These are phyloP conservation scores for Pseudonitzschia pungens DNA, from an alignment of 108 stramenopile genomes.

Conservation along the genomic window DNA sequence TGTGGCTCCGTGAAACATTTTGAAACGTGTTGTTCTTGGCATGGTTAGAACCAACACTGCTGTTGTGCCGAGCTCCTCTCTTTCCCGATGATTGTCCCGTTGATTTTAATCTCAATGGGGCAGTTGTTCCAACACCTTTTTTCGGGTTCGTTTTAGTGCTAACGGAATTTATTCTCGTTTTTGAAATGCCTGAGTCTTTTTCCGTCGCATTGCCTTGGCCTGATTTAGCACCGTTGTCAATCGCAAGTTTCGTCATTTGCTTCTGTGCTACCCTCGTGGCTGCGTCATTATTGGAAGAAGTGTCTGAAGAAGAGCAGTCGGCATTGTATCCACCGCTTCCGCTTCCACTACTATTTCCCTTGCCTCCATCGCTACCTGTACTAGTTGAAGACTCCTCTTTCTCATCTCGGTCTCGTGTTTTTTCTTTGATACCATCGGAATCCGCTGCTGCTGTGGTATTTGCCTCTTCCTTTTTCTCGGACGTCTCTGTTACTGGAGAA, in stretches of 20 bases:
- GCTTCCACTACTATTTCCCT: constrained; percentile 19
- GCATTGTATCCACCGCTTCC: constrained; percentile 36
- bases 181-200: neutral
- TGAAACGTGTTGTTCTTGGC: neutral
- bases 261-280: constrained; percentile 6
- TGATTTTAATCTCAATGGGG: neutral
- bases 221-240: neutral
- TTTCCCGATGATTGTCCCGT: neutral
- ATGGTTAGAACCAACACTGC: neutral
- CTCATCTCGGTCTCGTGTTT: neutral
- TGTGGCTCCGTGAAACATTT: neutral
- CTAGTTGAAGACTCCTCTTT: constrained; percentile 31
- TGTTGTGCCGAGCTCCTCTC: neutral
- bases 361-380: constrained; percentile 21
- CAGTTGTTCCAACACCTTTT: neutral
- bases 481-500: neutral
- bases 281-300: constrained; percentile 22
- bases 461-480: neutral
- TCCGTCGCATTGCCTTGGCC: neutral
- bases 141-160: neutral
- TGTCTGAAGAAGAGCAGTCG: constrained; percentile 39
- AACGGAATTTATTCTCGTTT: neutral
- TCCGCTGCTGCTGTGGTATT: neutral
- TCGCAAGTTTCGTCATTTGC: neutral
- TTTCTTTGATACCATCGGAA: neutral